Base-by-base conservation (phyloP, 306 rosid species). In the Prunus kanzakura region DNA sequence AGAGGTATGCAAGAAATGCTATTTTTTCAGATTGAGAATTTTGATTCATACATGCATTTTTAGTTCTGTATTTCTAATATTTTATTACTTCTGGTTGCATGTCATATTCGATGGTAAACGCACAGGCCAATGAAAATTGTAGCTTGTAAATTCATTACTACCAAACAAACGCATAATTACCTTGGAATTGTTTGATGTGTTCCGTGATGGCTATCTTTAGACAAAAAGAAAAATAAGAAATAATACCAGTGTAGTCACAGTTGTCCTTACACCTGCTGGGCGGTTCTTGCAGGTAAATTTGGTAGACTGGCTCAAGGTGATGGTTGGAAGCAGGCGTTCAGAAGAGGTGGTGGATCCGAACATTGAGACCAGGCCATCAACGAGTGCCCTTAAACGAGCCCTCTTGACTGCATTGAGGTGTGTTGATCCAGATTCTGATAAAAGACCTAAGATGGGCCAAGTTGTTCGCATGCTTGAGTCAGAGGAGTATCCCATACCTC, bases 381-480 rank as follows among this genome's bases (percentile, higher is more conserved):
- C 91, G 79, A 93, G 98, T 72, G 91, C 91, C 81, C 93, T 93
- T 75, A 93, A 93, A 80, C 80, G 97, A 76, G 89, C 82, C 77
- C 92, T 93, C 81, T 80, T 93, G 85, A 93, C 97, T 88, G 97
- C 98, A 69, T 77, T 93, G 84, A 89, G 98, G 81, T 93, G 98
- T 86, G 96, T 93, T 23, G 98, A 93, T 83, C 98, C 97, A 32
- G 91, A 91, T 82, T 60, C 92, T 73, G 92, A 86, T 62, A 93
- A 90, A 83, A 87, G 98, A 78, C 98, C 98, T 13, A 89, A 83
- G 82, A 93, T 93, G 98, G 81, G 97, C 73, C 98, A 93, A 88
- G 97, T 93, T 79, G 96, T 87, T 45, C 96, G 97, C 77, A 93
- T 93, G 98, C 98, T 93, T 43, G 97, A 93, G 74, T 91, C 96